Percentiles rank a stretch among this genome's conserved stretches.
These are phyloP conservation scores for Artemisia argyi DNA, from an alignment of 129 eudicot species.

Conservation along the genomic window DNA sequence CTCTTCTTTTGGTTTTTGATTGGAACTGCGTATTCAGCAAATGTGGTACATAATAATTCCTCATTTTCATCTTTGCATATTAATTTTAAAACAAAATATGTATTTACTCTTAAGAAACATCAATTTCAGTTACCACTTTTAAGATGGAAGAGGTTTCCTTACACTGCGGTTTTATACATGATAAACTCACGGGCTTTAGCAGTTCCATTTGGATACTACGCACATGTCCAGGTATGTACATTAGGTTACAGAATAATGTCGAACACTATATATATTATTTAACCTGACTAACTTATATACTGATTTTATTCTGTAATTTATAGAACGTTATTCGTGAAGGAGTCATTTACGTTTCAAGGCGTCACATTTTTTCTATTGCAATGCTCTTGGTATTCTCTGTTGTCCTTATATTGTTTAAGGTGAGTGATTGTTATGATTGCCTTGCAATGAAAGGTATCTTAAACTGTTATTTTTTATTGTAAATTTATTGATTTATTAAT, in stretches of 20 bases:
- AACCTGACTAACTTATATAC: neutral
- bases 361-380: constrained; percentile 25
- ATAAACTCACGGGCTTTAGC: constrained; percentile 34
- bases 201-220: constrained; percentile 34
- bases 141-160: constrained; percentile 41
- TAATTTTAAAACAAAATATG: neutral
- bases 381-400: constrained; percentile 31
- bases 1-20: constrained; percentile 32
- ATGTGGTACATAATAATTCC: constrained; percentile 19
- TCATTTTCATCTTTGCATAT: neutral
- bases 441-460: neutral
- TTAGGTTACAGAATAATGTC: neutral
- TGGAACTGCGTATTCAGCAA: constrained; percentile 37
- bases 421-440: neutral
- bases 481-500: neutral
- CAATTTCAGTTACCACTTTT: constrained; percentile 27
- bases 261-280: neutral
- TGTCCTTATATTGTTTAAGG: constrained; percentile 34
- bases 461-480: neutral
- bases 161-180: constrained; percentile 36
- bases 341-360: constrained; percentile 17
- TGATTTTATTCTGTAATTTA: constrained; percentile 4
- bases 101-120: neutral
- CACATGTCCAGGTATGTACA: constrained; percentile 23
- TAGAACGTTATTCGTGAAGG: constrained; percentile 30